These are phyloP conservation scores for Penicillium odoratum DNA, from an alignment of 495 filamentous ascomycete genomes.

Conservation along the genomic window DNA sequence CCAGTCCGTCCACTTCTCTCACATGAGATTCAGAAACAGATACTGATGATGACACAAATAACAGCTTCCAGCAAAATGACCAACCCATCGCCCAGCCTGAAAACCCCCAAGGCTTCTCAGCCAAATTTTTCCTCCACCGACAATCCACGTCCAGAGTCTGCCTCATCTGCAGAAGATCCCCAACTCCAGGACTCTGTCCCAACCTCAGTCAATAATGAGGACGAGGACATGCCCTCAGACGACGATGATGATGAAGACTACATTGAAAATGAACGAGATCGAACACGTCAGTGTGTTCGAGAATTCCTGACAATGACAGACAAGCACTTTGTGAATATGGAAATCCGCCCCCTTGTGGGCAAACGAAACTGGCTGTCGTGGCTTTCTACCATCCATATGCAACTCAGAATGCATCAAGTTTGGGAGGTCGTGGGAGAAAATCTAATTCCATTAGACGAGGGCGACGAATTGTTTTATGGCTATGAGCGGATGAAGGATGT, in stretches of 20 bases:
- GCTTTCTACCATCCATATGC: neutral
- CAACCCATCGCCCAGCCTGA: too few species aligned
- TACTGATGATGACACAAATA: too few species aligned
- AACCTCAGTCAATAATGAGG: neutral
- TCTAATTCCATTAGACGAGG: neutral
- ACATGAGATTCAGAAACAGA: too few species aligned
- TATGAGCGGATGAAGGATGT: conserved; percentile 12
- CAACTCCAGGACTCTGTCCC: too few species aligned
- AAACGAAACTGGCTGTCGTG: neutral
- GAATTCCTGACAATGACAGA: neutral
- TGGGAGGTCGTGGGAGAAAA: conserved; percentile 3
- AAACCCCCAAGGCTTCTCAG: too few species aligned
- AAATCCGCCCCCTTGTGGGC: neutral
- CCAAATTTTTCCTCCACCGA: too few species aligned
- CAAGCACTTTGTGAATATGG: conserved; percentile 5
- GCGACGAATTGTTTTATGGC: conserved; percentile 9
- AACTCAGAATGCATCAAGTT: conserved; percentile 16
- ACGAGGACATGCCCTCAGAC: neutral
- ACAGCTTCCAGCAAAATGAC: too few species aligned
- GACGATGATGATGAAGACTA: neutral
- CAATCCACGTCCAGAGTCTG: too few species aligned
- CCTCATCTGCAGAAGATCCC: too few species aligned
- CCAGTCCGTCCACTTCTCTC: too few species aligned
- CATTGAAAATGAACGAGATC: neutral
- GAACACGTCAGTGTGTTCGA: neutral